Conservation (phyloP, 768 basidiomycete genomes). For the Chalciporus piperatus region DNA sequence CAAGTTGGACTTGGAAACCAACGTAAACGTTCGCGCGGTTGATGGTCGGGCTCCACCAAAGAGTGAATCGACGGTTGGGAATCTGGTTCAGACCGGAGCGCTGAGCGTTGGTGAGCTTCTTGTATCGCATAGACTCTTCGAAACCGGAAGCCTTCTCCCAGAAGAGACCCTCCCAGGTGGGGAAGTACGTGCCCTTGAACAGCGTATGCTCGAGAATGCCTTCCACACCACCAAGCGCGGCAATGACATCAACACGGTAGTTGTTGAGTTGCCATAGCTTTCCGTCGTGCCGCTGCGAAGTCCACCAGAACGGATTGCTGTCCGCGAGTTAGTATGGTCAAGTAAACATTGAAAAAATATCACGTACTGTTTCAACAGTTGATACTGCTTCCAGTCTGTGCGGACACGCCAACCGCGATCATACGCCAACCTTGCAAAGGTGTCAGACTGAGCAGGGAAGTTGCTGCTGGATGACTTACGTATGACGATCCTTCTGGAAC, state of each 20-base stretch:
- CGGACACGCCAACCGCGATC: conserved; percentile 99
- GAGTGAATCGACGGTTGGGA: conserved; percentile 97
- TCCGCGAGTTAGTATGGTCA: conserved; percentile 11
- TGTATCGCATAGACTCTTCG: conserved; percentile 94
- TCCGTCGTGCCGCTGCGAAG: conserved; percentile 92
- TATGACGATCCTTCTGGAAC: conserved; percentile 98
- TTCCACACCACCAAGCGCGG: conserved; percentile 95
- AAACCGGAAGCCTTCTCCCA: conserved; percentile 99
- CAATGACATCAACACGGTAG: conserved; percentile 98
- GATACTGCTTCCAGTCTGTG: conserved; percentile 98
- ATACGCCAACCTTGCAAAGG: conserved; percentile 69
- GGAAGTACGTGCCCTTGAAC: conserved; percentile 98
- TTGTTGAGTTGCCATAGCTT: conserved; percentile 98
- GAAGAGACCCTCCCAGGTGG: conserved; percentile 97
- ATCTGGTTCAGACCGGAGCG: conserved; percentile 97
- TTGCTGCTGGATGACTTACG: conserved; percentile 42
- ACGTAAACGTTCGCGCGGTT: conserved; percentile 99
- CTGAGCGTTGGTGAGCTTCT: conserved; percentile 97
- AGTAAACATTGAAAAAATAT: neutral
- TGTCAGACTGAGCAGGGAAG: neutral
- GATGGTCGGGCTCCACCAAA: conserved; percentile 99
- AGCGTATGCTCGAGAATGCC: conserved; percentile 95
- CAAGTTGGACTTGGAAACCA: conserved; percentile 99
- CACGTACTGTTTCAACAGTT: conserved; percentile 82
- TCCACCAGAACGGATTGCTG: conserved; percentile 99